Percentiles rank a stretch among this genome's conserved stretches.
These are phyloP conservation scores for Nemania diffusa DNA, from an alignment of 2,329 filamentous ascomycete genomes.

Conservation along the genomic window DNA sequence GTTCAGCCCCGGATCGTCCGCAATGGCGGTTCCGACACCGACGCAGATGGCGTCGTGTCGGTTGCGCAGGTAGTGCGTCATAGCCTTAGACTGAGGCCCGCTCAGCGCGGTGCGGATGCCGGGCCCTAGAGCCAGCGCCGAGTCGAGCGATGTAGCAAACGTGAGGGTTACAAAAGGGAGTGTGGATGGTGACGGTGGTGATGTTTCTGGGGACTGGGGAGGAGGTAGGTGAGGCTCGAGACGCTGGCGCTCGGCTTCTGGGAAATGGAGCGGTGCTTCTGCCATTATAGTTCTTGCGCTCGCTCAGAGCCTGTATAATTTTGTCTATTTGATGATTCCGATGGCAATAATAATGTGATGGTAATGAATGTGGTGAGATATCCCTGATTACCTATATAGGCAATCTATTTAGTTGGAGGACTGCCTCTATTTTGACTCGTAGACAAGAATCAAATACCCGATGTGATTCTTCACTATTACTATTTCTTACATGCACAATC, in stretches of 20 bases:
- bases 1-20: constrained; percentile 87
- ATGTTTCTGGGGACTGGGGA: constrained; percentile 6
- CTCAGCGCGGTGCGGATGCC: constrained; percentile 86
- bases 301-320: no score
- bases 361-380: not conserved
- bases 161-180: constrained; percentile 75
- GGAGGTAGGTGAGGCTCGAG: constrained; percentile 49
- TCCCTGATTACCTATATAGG: no score
- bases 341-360: not conserved
- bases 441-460: no score
- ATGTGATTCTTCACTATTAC: no score
- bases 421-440: no score
- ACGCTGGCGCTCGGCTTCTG: constrained; percentile 42
- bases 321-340: not conserved
- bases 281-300: constrained; percentile 41
- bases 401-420: no score
- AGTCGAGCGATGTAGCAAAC: constrained; percentile 91
- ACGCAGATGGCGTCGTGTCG: constrained; percentile 86
- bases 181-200: constrained; percentile 12
- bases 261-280: constrained; percentile 45
- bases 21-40: constrained; percentile 83
- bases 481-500: no score
- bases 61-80: constrained; percentile 91
- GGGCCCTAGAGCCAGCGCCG: constrained; percentile 77
- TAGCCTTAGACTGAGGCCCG: constrained; percentile 83